Percentiles rank a stretch among this genome's conserved stretches.
phyloP scores from a whole-genome alignment of 768 basidiomycete genomes.

The Leccinum ochraceum region DNA sequence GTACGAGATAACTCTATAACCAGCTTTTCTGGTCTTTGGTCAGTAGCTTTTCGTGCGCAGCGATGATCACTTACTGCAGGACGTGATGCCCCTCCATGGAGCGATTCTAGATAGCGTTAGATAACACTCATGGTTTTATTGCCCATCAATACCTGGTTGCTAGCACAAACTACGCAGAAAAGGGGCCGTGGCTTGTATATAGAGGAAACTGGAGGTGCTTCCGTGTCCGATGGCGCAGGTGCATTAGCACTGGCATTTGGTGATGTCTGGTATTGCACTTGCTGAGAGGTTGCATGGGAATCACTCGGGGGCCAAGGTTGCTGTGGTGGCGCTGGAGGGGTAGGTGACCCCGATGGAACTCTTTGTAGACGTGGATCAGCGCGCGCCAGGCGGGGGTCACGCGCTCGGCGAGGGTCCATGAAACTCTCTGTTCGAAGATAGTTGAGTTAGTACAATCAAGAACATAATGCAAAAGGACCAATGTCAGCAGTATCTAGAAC shows the following conservation, averaged over 20 bases:
- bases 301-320: slow-evolving; percentile 28
- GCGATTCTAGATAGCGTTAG: slow-evolving; percentile 64
- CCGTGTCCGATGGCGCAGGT: slow-evolving; percentile 3
- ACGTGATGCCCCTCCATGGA: slow-evolving; percentile 98
- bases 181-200: slow-evolving; percentile 70
- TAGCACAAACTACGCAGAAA: slow-evolving; percentile 99
- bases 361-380: slow-evolving; percentile 65
- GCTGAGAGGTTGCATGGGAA: slow-evolving; percentile 15
- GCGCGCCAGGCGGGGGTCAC: slow-evolving; percentile 78
- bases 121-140: not conserved
- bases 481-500: slow-evolving; percentile 95
- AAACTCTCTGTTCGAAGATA: slow-evolving; percentile 16
- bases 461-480: slow-evolving; percentile 19
- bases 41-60: slow-evolving; percentile 1
- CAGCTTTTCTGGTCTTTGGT: slow-evolving; percentile 72
- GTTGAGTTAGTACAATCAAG: slow-evolving; percentile 18
- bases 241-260: slow-evolving; percentile 10
- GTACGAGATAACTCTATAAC: slow-evolving; percentile 87
- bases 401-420: slow-evolving; percentile 82
- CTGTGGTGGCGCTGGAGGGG: slow-evolving; percentile 26
- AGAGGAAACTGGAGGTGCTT: slow-evolving; percentile 13
- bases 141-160: slow-evolving; percentile 75
- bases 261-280: slow-evolving; percentile 18
- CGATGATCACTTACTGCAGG: slow-evolving; percentile 61
- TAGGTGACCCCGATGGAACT: slow-evolving; percentile 41